These are phyloP conservation scores for Plasmodium yoelii DNA, from an alignment of 169 alveolate species.

Conservation along the genomic window DNA sequence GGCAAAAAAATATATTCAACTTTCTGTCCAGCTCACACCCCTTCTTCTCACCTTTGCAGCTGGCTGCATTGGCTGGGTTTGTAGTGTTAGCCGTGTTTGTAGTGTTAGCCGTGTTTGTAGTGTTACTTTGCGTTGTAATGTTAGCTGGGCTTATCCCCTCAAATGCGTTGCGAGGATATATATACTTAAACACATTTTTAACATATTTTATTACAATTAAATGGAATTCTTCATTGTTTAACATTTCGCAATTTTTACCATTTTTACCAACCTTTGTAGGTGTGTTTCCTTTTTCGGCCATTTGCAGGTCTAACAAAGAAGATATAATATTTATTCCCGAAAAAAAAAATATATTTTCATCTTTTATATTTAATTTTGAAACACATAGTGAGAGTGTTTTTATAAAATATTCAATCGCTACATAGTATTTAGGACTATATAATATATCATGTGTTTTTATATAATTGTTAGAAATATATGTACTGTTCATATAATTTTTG, in stretches of 20 bases:
- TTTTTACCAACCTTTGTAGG: background rate
- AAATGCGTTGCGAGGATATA: constrained; percentile 14
- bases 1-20: constrained; percentile 13
- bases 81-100: too few species aligned
- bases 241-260: background rate
- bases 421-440: constrained; percentile 14
- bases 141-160: constrained; percentile 2
- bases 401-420: constrained; percentile 33
- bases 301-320: constrained; percentile 5
- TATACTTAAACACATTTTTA: constrained; percentile 7
- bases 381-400: constrained; percentile 15
- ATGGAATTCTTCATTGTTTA: constrained; percentile 7
- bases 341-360: constrained; percentile 12
- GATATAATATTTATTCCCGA: constrained; percentile 21
- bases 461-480: constrained; percentile 4
- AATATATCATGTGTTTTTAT: constrained; percentile 26
- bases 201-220: constrained; percentile 16
- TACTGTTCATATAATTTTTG: background rate
- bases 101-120: too few species aligned
- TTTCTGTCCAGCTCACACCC: too few species aligned
- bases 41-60: too few species aligned
- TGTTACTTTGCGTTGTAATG: too few species aligned
- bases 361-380: background rate
- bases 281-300: background rate
- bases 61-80: too few species aligned